Evolutionary conservation across 495 filamentous ascomycete species (phyloP).

Genomic region (Hypoxylon lenormandii): DNA sequence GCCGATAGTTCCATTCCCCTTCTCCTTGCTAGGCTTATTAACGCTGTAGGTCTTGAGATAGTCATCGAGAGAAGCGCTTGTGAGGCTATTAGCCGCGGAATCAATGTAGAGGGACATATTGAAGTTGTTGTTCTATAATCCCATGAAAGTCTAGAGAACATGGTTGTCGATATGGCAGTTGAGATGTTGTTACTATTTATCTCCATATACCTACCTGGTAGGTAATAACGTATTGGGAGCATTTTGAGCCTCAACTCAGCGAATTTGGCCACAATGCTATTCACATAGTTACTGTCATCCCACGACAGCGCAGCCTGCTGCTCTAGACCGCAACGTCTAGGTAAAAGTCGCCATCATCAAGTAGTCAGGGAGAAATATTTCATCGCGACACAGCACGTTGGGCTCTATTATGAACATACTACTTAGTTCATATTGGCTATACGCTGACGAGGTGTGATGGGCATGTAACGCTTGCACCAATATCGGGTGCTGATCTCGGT

Average conservation of each 20-base stretch:
- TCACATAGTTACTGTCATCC: no score
- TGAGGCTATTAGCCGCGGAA: conserved; percentile 15
- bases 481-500: conserved; percentile 31
- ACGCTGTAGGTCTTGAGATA: conserved; percentile 25
- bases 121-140: background rate
- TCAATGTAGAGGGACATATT: conserved; percentile 52
- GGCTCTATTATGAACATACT: background rate
- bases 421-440: conserved; percentile 7
- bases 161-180: no score
- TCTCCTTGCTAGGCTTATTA: conserved; percentile 23
- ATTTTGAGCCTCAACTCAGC: no score
- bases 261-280: no score
- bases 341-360: background rate
- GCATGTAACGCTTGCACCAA: conserved; percentile 22
- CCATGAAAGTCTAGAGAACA: no score
- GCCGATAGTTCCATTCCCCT: conserved; percentile 35
- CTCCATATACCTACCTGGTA: no score
- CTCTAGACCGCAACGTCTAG: no score
- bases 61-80: conserved; percentile 2
- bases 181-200: no score
- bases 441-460: conserved; percentile 15
- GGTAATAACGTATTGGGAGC: no score
- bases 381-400: background rate
- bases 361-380: background rate
- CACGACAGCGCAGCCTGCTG: no score